Evolutionary conservation across 1,284 basidiomycete genomes (phyloP).

Genomic region (Mycena sp.): DNA sequence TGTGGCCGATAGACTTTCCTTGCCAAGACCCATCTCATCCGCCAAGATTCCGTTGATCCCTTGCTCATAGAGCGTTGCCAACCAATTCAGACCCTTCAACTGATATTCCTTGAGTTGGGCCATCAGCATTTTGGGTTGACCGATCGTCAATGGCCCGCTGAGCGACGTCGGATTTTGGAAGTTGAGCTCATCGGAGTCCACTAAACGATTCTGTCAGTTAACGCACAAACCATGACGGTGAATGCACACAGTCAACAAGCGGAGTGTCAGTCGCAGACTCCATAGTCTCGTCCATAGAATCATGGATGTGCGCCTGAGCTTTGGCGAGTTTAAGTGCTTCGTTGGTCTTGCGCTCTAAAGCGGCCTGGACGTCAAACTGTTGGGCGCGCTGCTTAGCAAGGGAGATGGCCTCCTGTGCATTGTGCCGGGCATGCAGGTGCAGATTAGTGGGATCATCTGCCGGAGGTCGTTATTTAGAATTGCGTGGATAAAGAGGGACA

Average conservation of each 20-base stretch:
- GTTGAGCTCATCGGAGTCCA: constrained; percentile 97
- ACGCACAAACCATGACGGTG: constrained; percentile 14
- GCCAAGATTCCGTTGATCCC: constrained; percentile 99
- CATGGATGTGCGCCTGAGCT: constrained; percentile 67
- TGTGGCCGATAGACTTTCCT: constrained; percentile 56
- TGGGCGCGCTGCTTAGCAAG: constrained; percentile 85
- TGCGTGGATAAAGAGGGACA: constrained; percentile 31
- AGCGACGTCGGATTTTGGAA: constrained; percentile 99
- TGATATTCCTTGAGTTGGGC: constrained; percentile 99
- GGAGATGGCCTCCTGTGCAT: constrained; percentile 91
- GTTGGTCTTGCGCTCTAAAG: constrained; percentile 83
- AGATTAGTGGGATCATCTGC: constrained; percentile 92
- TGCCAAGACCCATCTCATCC: constrained; percentile 98
- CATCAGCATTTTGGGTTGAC: constrained; percentile 97
- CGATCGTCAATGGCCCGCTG: constrained; percentile 85
- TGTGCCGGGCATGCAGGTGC: constrained; percentile 87
- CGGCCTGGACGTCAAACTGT: constrained; percentile 87
- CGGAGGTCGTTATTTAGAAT: constrained; percentile 1
- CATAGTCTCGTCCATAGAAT: constrained; percentile 51
- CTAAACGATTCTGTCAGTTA: constrained; percentile 49
- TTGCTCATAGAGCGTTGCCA: constrained; percentile 98
- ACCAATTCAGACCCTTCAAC: constrained; percentile 97
- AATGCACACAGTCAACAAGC: constrained; percentile 74
- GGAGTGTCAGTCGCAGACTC: constrained; percentile 39
- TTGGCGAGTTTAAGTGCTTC: constrained; percentile 77